Evolutionary conservation across 345 rosid genomes (phyloP).

Genomic region (Hibiscus trionum): DNA sequence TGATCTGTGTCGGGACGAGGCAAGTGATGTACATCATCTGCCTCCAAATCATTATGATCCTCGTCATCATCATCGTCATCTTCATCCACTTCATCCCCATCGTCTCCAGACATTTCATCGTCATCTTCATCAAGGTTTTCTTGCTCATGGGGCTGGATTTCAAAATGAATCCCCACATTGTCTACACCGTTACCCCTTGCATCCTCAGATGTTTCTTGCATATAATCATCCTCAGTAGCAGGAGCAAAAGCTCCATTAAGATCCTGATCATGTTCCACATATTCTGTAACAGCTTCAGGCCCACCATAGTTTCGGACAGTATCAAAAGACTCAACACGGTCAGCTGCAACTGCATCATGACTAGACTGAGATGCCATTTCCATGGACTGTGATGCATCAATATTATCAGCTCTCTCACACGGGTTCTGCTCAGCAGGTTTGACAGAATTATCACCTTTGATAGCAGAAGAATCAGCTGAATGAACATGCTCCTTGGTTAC

Average conservation of each 20-base stretch:
- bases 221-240: conserved; percentile 68
- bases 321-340: conserved; percentile 44
- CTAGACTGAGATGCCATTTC: conserved; percentile 51
- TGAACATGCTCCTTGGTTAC: conserved; percentile 88
- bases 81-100: conserved; percentile 64
- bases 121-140: conserved; percentile 60
- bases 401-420: conserved; percentile 45
- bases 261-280: conserved; percentile 96
- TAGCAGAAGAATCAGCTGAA: conserved; percentile 40
- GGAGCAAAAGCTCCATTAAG: conserved; percentile 67
- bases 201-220: conserved; percentile 85
- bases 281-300: conserved; percentile 80
- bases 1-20: conserved; percentile 89
- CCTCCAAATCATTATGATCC: conserved; percentile 66
- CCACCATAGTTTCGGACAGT: conserved; percentile 50
- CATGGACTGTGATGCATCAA: conserved; percentile 43
- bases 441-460: conserved; percentile 54
- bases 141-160: conserved; percentile 67
- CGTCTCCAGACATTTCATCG: conserved; percentile 82
- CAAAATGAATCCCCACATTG: conserved; percentile 62
- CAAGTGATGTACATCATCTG: conserved; percentile 80
- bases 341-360: conserved; percentile 49
- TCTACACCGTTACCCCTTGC: conserved; percentile 67
- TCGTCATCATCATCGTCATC: conserved; percentile 54
- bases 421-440: conserved; percentile 45